These are phyloP conservation scores for Lactarius hatsudake DNA, from an alignment of 768 basidiomycete genomes.

Conservation along the genomic window DNA sequence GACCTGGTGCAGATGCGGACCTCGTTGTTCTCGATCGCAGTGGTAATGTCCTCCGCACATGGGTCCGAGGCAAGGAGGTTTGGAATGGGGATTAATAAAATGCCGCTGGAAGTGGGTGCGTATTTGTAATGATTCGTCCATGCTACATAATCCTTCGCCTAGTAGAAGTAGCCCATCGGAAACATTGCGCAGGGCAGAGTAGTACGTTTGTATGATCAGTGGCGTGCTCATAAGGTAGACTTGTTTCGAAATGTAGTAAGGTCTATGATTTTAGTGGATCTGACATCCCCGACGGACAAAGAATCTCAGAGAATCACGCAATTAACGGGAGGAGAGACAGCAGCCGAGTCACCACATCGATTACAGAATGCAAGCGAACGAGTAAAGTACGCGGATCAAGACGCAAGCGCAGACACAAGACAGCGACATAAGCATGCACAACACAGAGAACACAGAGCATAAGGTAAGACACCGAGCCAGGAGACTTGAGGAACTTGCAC, in stretches of 20 bases:
- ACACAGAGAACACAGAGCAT: not conserved
- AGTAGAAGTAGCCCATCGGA: not conserved
- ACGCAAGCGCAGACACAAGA: not conserved
- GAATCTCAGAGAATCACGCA: not conserved
- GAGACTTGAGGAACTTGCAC: slow-evolving; percentile 3
- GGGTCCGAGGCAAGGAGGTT: slow-evolving; percentile 73
- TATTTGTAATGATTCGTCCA: not conserved
- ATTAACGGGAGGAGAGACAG: not conserved
- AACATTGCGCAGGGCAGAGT: not conserved
- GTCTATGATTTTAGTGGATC: not conserved
- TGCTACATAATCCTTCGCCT: not conserved
- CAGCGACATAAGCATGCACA: not conserved
- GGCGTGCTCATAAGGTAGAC: not conserved
- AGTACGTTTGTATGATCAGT: not conserved
- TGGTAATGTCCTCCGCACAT: slow-evolving; percentile 66
- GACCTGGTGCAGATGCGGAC: slow-evolving; percentile 85
- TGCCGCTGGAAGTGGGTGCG: too few species aligned
- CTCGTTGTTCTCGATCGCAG: slow-evolving; percentile 69
- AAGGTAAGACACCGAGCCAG: not conserved
- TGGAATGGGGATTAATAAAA: slow-evolving; percentile 40
- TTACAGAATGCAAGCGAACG: slow-evolving; percentile 1
- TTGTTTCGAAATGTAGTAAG: not conserved
- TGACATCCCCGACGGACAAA: not conserved
- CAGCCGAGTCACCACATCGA: slow-evolving; percentile 1
- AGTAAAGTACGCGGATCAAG: not conserved